Evolutionary conservation across 2,329 filamentous ascomycete genomes (phyloP).

Genomic region (Trichoderma semiorbis): DNA sequence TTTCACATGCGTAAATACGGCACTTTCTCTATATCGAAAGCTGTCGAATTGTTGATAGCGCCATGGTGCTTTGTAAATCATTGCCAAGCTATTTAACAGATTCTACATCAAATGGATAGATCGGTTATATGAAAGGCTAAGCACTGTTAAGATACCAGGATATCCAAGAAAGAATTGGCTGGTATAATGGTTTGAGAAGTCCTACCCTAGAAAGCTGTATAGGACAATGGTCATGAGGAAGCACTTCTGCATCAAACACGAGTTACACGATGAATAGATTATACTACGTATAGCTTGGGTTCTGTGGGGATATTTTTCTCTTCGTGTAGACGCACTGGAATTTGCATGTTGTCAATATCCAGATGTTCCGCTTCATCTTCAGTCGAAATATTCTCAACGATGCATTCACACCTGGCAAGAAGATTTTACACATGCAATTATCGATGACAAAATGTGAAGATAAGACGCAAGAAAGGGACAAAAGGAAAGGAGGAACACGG

Average conservation of each 20-base stretch:
- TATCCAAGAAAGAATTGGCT: too few relatives aligned
- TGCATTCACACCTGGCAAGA: neutral
- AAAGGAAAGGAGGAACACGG: neutral
- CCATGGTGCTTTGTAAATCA: rapidly evolving
- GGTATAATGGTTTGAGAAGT: too few relatives aligned
- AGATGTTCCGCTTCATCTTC: neutral
- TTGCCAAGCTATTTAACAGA: neutral
- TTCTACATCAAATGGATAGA: neutral
- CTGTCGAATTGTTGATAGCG: neutral
- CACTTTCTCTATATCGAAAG: neutral
- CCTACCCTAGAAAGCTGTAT: neutral
- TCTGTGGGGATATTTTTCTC: neutral
- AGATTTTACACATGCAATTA: neutral
- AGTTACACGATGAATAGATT: neutral
- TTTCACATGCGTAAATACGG: neutral
- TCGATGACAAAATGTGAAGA: neutral
- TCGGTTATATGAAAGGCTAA: neutral
- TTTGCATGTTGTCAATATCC: rapidly evolving
- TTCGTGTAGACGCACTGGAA: neutral
- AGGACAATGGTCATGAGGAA: neutral
- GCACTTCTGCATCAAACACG: neutral
- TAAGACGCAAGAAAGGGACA: neutral
- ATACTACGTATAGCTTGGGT: too few relatives aligned
- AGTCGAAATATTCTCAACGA: neutral
- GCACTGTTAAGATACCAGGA: neutral